Conservation (phyloP, 2,329 filamentous ascomycete genomes). For the Fusarium haematococcum region DNA sequence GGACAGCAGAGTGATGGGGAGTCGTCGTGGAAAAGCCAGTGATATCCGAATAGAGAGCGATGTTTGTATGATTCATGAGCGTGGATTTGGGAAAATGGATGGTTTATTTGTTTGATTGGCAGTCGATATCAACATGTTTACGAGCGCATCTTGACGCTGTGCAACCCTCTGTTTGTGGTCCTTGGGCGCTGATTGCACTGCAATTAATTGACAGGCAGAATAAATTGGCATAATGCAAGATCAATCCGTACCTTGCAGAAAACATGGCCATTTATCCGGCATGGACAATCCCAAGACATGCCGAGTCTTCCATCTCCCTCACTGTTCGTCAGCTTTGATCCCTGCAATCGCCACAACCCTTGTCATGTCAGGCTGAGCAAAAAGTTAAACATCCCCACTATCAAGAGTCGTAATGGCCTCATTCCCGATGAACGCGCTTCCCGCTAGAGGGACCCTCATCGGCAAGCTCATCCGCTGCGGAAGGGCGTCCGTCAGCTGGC, state of each 20-base stretch:
- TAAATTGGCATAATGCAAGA: not conserved
- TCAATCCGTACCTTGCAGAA: not conserved
- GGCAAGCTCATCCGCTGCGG: not conserved
- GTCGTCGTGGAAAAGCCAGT: constrained; percentile 1
- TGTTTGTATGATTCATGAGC: not conserved
- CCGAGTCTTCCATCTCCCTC: not conserved
- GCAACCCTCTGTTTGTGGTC: not conserved
- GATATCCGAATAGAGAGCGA: not conserved
- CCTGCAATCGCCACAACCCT: not conserved
- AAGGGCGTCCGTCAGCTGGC: not conserved
- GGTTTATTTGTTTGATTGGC: not conserved
- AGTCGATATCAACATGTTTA: not conserved
- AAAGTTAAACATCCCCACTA: not conserved
- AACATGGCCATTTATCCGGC: not conserved
- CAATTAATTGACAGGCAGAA: not conserved
- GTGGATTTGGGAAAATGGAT: not conserved
- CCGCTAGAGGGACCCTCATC: not conserved
- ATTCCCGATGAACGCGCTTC: not conserved
- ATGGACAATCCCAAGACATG: not conserved
- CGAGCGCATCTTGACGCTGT: not conserved
- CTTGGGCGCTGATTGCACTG: not conserved
- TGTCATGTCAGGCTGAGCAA: not conserved
- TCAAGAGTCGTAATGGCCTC: constrained; percentile 1
- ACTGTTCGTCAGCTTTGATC: not conserved
- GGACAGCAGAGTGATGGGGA: constrained; percentile 18